Conservation (phyloP, 352 stramenopile genomes). For the Pythium myriotylum region DNA sequence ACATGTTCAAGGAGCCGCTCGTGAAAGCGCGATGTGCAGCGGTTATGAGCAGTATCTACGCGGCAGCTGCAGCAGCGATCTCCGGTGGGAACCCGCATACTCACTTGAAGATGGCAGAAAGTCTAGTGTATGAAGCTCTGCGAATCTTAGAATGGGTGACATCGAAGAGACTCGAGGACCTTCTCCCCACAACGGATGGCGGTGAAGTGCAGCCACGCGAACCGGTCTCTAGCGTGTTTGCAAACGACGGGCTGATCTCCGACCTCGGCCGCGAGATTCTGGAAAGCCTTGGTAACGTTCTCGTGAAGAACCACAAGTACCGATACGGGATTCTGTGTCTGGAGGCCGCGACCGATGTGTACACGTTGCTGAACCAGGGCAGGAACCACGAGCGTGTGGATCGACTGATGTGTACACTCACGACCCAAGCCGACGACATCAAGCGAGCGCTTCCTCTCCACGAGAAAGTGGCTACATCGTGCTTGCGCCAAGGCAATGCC, state of each 20-base stretch:
- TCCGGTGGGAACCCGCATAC: constrained; percentile 32
- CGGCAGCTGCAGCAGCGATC: constrained; percentile 37
- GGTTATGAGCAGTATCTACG: constrained; percentile 63
- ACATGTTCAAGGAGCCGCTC: constrained; percentile 44
- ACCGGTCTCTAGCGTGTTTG: constrained; percentile 64
- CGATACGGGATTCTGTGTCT: constrained; percentile 81
- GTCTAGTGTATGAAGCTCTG: constrained; percentile 74
- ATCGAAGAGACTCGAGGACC: constrained; percentile 24
- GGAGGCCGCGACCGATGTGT: constrained; percentile 67
- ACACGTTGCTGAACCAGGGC: constrained; percentile 69
- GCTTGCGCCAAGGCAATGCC: constrained; percentile 76
- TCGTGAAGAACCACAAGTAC: constrained; percentile 89
- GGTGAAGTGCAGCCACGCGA: constrained; percentile 25
- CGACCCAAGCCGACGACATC: constrained; percentile 76
- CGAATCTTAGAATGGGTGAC: constrained; percentile 70
- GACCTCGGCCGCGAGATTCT: constrained; percentile 71
- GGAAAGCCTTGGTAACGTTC: constrained; percentile 71
- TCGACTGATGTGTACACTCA: constrained; percentile 71
- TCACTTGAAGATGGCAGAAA: constrained; percentile 64
- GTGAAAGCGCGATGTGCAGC: constrained; percentile 78
- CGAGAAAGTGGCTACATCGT: constrained; percentile 73
- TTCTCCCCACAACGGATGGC: constrained; percentile 17
- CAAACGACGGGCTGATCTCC: constrained; percentile 74
- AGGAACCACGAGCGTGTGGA: constrained; percentile 79
- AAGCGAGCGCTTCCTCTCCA: constrained; percentile 73